These are phyloP conservation scores for Begonia peltatifolia DNA, from an alignment of 306 rosid genomes.

Conservation along the genomic window DNA sequence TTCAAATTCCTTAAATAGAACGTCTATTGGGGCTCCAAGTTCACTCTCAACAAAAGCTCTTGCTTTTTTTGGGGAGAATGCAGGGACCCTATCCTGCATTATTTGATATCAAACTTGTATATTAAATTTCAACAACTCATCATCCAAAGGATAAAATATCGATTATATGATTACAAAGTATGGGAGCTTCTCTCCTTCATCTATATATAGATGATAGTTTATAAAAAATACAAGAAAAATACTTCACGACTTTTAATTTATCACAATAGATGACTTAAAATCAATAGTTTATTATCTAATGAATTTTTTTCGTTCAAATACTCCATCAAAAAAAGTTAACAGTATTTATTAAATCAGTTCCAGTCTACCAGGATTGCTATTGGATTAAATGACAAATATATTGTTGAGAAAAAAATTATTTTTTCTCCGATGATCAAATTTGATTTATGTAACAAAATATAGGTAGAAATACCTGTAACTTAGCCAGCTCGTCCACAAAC, in stretches of 20 bases:
- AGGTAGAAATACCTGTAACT: constrained; percentile 46
- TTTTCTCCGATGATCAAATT: not conserved
- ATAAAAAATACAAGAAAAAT: no score
- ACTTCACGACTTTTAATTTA: no score
- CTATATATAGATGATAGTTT: no score
- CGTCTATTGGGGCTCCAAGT: constrained; percentile 48
- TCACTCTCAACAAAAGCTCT: constrained; percentile 64
- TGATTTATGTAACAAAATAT: not conserved
- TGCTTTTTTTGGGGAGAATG: constrained; percentile 74
- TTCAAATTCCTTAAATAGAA: constrained; percentile 69
- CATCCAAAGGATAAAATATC: not conserved
- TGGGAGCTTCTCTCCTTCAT: no score
- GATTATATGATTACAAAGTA: not conserved
- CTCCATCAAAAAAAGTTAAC: no score
- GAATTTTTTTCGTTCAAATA: no score
- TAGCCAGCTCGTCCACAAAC: constrained; percentile 86
- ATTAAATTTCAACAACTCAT: not conserved
- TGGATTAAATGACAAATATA: no score
- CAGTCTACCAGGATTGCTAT: no score
- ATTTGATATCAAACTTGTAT: constrained; percentile 4
- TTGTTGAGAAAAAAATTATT: no score
- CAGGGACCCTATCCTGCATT: constrained; percentile 79
- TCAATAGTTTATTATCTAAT: no score
- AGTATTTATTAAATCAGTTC: no score
- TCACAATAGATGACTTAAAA: no score